phyloP scores from a whole-genome alignment of 768 basidiomycete species.

The Botryobasidium botryosum region DNA sequence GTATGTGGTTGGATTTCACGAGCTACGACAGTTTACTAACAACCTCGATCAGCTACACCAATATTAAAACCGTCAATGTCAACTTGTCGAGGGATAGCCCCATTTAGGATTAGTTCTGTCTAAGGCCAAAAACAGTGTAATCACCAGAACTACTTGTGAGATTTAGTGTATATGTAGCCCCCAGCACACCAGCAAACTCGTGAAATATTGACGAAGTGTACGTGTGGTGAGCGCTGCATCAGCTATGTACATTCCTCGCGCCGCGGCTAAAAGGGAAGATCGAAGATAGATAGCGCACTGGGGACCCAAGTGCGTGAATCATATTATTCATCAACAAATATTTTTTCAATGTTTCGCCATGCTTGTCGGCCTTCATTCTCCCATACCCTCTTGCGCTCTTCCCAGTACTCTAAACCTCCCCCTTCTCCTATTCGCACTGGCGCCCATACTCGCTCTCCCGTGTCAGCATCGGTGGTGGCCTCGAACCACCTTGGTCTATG shows the following conservation, averaged over 20 bases:
- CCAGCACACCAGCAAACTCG: no score
- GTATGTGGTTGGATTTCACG: conserved; percentile 21
- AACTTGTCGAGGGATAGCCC: conserved; percentile 23
- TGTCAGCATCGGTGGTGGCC: conserved; percentile 70
- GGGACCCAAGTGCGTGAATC: no score
- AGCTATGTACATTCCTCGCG: no score
- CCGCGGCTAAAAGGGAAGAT: no score
- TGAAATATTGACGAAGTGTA: no score
- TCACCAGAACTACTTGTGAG: no score
- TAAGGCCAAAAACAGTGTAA: no score
- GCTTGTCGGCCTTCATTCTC: conserved; percentile 20
- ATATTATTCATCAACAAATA: conserved; percentile 77
- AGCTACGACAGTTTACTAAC: not conserved
- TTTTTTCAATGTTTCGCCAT: conserved; percentile 61
- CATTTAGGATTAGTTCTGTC: no score
- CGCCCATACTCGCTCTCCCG: conserved; percentile 75
- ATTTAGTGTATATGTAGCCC: no score
- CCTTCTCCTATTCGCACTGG: conserved; percentile 38
- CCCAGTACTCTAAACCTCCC: conserved; percentile 62
- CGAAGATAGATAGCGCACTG: no score
- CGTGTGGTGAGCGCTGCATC: no score
- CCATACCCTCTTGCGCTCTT: conserved; percentile 52
- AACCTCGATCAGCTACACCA: conserved; percentile 32
- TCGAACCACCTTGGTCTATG: conserved; percentile 82
- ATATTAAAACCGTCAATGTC: conserved; percentile 54